Conservation (phyloP, 1,139 yeast genomes). For the Starmera stellimalicola region DNA sequence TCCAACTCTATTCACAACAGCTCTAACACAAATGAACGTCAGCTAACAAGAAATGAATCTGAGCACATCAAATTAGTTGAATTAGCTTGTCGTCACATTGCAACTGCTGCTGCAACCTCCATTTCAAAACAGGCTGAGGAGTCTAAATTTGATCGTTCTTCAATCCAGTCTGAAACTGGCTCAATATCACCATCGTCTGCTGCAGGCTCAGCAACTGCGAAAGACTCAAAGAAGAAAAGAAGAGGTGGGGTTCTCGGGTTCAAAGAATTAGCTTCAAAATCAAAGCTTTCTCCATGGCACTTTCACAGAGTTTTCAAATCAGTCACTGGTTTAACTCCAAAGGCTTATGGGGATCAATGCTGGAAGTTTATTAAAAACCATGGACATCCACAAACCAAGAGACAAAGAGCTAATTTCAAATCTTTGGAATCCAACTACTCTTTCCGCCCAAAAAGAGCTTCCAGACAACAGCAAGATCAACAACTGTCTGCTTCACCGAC, state of each 20-base stretch:
- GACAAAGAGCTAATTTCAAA: slow-evolving; percentile 17
- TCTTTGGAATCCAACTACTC: slow-evolving; percentile 9
- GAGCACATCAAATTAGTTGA: slow-evolving; percentile 68
- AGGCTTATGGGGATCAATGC: slow-evolving; percentile 82
- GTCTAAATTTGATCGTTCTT: background rate
- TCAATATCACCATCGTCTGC: too few species aligned
- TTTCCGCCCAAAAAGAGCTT: background rate
- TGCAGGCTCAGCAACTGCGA: too few species aligned
- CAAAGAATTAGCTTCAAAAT: slow-evolving; percentile 79
- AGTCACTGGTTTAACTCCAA: slow-evolving; percentile 80
- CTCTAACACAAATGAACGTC: slow-evolving; percentile 20
- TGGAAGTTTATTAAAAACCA: slow-evolving; percentile 52
- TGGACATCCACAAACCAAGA: slow-evolving; percentile 13
- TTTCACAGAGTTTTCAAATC: slow-evolving; percentile 83
- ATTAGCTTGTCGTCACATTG: slow-evolving; percentile 77
- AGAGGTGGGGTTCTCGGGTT: slow-evolving; percentile 87
- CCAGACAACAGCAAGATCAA: slow-evolving; percentile 1
- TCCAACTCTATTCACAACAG: slow-evolving; percentile 18
- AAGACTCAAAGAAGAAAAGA: slow-evolving; percentile 40
- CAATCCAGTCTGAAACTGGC: too few species aligned
- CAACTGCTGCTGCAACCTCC: slow-evolving; percentile 65
- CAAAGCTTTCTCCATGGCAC: slow-evolving; percentile 88
- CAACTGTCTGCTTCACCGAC: background rate
- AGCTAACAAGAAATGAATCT: slow-evolving; percentile 42
- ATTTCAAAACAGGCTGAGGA: slow-evolving; percentile 26